These are phyloP conservation scores for Neostapfia colusana DNA, from an alignment of 176 grass and related monocot species.

Conservation along the genomic window DNA sequence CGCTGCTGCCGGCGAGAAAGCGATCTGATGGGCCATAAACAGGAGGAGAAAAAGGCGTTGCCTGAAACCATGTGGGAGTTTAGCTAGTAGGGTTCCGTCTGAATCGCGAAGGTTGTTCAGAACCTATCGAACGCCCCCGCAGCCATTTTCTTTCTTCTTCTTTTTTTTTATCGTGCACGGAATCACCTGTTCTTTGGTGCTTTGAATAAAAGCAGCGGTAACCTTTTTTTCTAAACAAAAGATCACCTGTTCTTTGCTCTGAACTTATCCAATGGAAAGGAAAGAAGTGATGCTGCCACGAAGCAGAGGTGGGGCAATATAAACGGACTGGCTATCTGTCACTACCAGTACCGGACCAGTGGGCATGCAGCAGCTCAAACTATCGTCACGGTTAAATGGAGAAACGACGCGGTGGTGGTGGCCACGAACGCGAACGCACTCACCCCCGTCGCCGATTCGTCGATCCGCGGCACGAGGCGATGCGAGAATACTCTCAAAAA, in stretches of 20 bases:
- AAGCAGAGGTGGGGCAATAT: constrained; percentile 15
- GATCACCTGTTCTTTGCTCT: no score
- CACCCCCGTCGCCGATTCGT: not conserved
- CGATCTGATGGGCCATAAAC: constrained; percentile 2
- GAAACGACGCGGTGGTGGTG: constrained; percentile 9
- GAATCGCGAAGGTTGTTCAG: constrained; percentile 17
- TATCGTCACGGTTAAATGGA: not conserved
- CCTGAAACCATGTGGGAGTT: not conserved
- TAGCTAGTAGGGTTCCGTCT: constrained; percentile 22
- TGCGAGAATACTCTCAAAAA: not conserved
- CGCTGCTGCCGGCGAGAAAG: constrained; percentile 15
- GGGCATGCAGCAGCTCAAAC: not conserved
- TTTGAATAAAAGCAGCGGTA: no score
- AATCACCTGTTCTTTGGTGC: not conserved
- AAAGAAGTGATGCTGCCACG: constrained; percentile 32
- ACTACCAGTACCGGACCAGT: not conserved
- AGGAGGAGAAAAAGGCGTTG: not conserved
- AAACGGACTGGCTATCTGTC: constrained; percentile 24
- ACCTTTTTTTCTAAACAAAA: no score
- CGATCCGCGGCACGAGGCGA: not conserved
- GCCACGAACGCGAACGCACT: constrained; percentile 21
- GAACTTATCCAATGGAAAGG: constrained; percentile 36
- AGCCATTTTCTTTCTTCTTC: not conserved
- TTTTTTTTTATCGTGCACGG: not conserved
- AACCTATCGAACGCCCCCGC: constrained; percentile 14